These are phyloP conservation scores for Linnemannia schmuckeri DNA, from an alignment of 192 early-diverging fungal genomes.

Conservation along the genomic window DNA sequence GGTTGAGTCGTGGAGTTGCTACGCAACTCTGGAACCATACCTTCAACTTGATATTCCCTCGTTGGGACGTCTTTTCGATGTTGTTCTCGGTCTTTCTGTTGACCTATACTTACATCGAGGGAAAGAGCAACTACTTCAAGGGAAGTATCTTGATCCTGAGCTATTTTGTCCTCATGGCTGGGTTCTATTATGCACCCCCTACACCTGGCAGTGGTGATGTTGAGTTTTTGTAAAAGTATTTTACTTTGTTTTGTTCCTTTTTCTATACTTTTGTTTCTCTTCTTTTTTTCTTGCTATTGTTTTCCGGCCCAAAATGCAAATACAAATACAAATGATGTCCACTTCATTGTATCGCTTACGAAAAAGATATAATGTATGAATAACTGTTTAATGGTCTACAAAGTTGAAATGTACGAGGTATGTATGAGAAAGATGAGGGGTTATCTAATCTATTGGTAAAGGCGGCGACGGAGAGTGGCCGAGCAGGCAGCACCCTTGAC, in stretches of 20 bases:
- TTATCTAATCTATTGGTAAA: constrained; percentile 18
- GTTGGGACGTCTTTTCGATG: constrained; percentile 61
- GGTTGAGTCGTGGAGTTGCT: constrained; percentile 52
- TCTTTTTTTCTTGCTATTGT: not conserved
- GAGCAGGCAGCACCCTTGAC: constrained; percentile 50
- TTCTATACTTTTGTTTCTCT: not conserved
- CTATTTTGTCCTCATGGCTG: constrained; percentile 86
- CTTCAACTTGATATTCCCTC: constrained; percentile 57
- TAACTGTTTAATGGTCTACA: not conserved
- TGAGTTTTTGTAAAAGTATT: constrained; percentile 8
- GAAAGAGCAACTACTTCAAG: constrained; percentile 98
- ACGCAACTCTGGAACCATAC: constrained; percentile 37
- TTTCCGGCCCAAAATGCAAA: not conserved
- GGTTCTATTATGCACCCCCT: constrained; percentile 80
- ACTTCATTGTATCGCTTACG: not conserved
- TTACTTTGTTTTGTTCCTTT: not conserved
- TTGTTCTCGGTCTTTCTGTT: constrained; percentile 76
- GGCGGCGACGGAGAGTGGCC: constrained; percentile 40
- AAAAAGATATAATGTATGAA: not conserved
- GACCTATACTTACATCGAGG: constrained; percentile 95
- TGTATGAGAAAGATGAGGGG: not conserved
- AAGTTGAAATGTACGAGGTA: not conserved
- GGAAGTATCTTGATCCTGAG: constrained; percentile 88
- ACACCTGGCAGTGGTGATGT: constrained; percentile 18
- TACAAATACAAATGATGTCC: not conserved